Evolutionary conservation across 1,284 basidiomycete genomes (phyloP).

Genomic region (Puccinia triticina): DNA sequence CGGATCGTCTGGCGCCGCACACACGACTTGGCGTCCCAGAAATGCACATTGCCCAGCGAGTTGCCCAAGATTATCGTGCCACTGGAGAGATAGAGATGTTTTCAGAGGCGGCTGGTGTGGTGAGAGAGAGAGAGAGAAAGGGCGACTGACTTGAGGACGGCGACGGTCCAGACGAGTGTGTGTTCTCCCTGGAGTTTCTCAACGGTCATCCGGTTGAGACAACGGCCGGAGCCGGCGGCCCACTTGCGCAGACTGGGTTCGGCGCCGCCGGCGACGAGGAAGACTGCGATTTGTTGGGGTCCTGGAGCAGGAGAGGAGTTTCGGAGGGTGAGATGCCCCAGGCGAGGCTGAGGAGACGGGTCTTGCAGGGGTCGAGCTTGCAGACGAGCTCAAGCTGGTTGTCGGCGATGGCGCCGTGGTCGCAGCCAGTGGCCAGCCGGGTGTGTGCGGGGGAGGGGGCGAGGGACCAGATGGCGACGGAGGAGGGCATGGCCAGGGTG

Average conservation of each 20-base stretch:
- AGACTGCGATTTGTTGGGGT: too few relatives aligned
- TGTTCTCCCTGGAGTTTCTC: conserved; percentile 75
- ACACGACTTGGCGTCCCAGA: conserved; percentile 88
- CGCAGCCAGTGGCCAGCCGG: too few relatives aligned
- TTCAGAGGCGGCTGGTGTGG: too few relatives aligned
- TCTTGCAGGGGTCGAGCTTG: conserved; percentile 70
- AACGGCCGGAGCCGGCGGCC: conserved; percentile 75
- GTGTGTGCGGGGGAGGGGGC: too few relatives aligned
- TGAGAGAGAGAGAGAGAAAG: not conserved
- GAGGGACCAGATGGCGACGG: too few relatives aligned
- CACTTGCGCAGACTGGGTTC: conserved; percentile 62
- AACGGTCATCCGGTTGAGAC: too few relatives aligned
- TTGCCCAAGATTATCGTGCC: conserved; percentile 93
- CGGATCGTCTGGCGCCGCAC: too few relatives aligned
- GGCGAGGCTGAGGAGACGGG: too few relatives aligned
- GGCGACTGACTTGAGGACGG: conserved; percentile 77
- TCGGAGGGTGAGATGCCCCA: too few relatives aligned
- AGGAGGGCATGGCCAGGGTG: too few relatives aligned
- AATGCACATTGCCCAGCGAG: conserved; percentile 90
- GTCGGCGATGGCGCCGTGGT: conserved; percentile 79
- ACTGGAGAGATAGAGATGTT: conserved; percentile 66
- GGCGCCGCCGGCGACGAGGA: conserved; percentile 92
- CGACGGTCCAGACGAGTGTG: conserved; percentile 91
- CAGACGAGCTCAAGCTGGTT: conserved; percentile 73
- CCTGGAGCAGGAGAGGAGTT: too few relatives aligned